Evolutionary conservation across 495 filamentous ascomycete species (phyloP), one percentile per base, ranked within the genome.

Genomic region (Aspergillus incahuasiensis): DNA sequence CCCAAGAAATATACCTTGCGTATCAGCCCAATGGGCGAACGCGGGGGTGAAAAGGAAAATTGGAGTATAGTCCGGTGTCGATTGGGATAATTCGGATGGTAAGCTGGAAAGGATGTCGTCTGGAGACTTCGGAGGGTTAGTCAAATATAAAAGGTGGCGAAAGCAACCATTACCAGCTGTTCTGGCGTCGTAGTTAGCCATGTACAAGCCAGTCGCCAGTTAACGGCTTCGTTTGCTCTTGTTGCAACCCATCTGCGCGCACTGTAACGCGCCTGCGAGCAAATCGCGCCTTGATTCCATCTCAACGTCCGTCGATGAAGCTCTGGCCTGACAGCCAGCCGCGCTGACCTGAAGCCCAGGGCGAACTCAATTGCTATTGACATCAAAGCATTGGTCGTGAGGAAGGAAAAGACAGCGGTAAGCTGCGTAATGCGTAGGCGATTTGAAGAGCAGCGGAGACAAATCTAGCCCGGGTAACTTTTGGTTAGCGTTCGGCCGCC

Each of bases 1-100:
- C 28, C 58, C 54, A 6, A 74, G 59, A 50, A 78, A 75, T 6
- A 55, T 44, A 43, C 61, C 57, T 16, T 63, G 46, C 24, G 67
- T 52, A 51, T 75, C 68, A 39, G 72, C 64, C 71, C 72, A 76
- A 34, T 66, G 61, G 11, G 73, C 68, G 42, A 78, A 75, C n/a
- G 61, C 57, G 6, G 73, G 68, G 6, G 73, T 75, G 22, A 67
- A 63, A 45, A 78, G 65, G 22, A 78, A 58, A 25, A 78, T 34
- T 22, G 71, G 68, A 11, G 64, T 58, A 32, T 63, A 56, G 13
- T 61, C 34, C 38, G 50, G 21, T 20, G 15, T 6, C 44, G 52
- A 42, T 28, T 24, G 56, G 58, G 49, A 46, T 43, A 24, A 62
- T 12, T 35, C 43, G 43, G 44, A 35, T 18, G 65, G 58, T 39